These are phyloP conservation scores for Clavispora vitiphila DNA, from an alignment of 805 yeast species.

Conservation along the genomic window DNA sequence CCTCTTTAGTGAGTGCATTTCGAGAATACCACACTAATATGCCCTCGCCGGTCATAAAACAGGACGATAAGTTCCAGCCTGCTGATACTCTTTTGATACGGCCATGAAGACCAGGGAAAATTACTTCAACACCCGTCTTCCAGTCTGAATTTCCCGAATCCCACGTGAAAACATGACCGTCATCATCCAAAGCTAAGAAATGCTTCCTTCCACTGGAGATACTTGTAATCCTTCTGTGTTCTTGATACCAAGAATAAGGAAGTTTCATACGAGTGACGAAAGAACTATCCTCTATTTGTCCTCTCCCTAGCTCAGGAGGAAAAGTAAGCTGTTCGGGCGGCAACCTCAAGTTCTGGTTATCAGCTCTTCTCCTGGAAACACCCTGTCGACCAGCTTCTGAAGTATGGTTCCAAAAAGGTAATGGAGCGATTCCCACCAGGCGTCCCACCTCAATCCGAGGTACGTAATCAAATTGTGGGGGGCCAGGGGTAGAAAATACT, in stretches of 20 bases:
- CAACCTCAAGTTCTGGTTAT: slow-evolving; percentile 17
- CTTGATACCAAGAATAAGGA: slow-evolving; percentile 8
- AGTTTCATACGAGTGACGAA: slow-evolving; percentile 21
- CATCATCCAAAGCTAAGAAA: slow-evolving; percentile 52
- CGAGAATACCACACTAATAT: slow-evolving; percentile 53
- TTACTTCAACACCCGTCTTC: slow-evolving; percentile 39
- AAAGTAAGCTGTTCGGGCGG: slow-evolving; percentile 19
- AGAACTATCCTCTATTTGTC: slow-evolving; percentile 4
- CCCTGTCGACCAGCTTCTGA: slow-evolving; percentile 16
- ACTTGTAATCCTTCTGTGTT: slow-evolving; percentile 33
- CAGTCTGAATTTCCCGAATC: slow-evolving; percentile 36
- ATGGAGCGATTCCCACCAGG: background rate
- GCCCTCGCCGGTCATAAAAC: slow-evolving; percentile 46
- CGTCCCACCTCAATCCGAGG: background rate
- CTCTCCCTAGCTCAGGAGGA: slow-evolving; percentile 1
- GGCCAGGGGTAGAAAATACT: background rate
- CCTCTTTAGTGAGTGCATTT: slow-evolving; percentile 15
- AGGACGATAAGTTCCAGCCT: slow-evolving; percentile 64
- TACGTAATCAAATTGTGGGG: background rate
- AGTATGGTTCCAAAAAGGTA: background rate
- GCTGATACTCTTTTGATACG: slow-evolving; percentile 47
- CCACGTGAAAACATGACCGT: slow-evolving; percentile 56
- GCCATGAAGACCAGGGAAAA: slow-evolving; percentile 26
- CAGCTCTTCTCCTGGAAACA: slow-evolving; percentile 5
- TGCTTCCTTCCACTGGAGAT: slow-evolving; percentile 63